phyloP scores from a whole-genome alignment of 306 rosid species.

The Carpinus viminea region DNA sequence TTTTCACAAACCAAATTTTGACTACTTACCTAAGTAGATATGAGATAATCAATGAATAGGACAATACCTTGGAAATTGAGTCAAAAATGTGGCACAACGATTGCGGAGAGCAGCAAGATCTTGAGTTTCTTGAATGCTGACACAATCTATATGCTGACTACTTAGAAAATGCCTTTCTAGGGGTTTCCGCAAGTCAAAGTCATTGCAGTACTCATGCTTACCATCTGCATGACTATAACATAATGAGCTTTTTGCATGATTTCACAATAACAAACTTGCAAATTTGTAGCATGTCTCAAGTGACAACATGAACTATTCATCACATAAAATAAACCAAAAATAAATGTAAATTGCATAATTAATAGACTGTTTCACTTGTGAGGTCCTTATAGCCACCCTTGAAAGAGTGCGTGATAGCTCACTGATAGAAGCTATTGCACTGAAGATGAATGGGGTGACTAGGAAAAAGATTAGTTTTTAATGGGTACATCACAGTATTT shows the following conservation, averaged over 20 bases:
- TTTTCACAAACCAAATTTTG: slow-evolving; percentile 8
- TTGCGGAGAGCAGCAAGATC: slow-evolving; percentile 56
- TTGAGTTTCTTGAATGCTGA: slow-evolving; percentile 65
- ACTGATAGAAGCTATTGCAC: too few relatives aligned
- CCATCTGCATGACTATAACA: slow-evolving; percentile 42
- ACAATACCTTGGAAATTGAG: slow-evolving; percentile 64
- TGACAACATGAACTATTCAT: neutral
- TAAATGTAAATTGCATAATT: slow-evolving; percentile 2
- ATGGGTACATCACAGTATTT: neutral
- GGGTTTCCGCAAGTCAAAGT: slow-evolving; percentile 83
- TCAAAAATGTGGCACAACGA: slow-evolving; percentile 64
- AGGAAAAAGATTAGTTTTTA: neutral
- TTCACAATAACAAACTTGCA: slow-evolving; percentile 10
- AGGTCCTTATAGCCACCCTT: neutral
- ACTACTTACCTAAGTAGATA: neutral
- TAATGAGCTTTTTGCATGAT: slow-evolving; percentile 3
- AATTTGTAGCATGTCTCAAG: neutral
- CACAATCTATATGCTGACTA: slow-evolving; percentile 59
- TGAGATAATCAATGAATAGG: slow-evolving; percentile 2
- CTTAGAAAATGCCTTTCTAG: slow-evolving; percentile 65
- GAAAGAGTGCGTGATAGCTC: neutral
- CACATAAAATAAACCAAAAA: neutral
- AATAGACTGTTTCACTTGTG: neutral
- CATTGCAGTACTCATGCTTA: slow-evolving; percentile 67
- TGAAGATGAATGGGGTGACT: neutral